Evolutionary conservation across 1,139 yeast genomes (phyloP).

Genomic region (Schwanniomyces etchellsii): DNA sequence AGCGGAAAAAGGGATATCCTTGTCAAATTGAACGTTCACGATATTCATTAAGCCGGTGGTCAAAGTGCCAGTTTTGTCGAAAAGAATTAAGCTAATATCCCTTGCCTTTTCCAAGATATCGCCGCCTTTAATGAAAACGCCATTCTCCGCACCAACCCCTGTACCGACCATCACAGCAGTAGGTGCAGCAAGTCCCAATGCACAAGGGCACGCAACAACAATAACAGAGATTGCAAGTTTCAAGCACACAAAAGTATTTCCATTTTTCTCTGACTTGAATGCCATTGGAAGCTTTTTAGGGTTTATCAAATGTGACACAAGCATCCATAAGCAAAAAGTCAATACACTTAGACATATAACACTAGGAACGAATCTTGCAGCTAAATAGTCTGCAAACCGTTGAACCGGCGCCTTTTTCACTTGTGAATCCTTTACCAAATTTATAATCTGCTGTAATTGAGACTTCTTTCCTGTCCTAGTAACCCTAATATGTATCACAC

Average conservation of each 20-base stretch:
- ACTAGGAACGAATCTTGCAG: conserved; percentile 80
- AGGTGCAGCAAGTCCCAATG: conserved; percentile 93
- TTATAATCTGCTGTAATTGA: conserved; percentile 80
- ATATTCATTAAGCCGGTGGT: conserved; percentile 81
- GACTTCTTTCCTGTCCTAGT: conserved; percentile 75
- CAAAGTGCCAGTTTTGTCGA: conserved; percentile 95
- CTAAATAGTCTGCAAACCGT: conserved; percentile 77
- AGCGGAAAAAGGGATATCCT: conserved; percentile 9
- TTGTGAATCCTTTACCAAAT: conserved; percentile 85
- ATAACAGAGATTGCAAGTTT: conserved; percentile 87
- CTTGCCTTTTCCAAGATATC: conserved; percentile 76
- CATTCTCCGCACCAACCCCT: conserved; percentile 88
- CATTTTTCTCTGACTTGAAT: conserved; percentile 49
- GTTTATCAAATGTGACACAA: conserved; percentile 20
- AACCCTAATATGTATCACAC: conserved; percentile 64
- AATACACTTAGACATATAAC: conserved; percentile 55
- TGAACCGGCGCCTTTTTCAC: conserved; percentile 87
- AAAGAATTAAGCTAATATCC: conserved; percentile 60
- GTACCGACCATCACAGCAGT: conserved; percentile 99
- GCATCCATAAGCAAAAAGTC: conserved; percentile 70
- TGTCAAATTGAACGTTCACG: conserved; percentile 14
- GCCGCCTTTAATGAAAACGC: conserved; percentile 91
- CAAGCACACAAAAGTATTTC: conserved; percentile 64
- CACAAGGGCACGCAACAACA: conserved; percentile 98
- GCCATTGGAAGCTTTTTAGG: conserved; percentile 34